Evolutionary conservation across 1,284 basidiomycete genomes (phyloP).

Genomic region (Leccinum cinnamomeum): DNA sequence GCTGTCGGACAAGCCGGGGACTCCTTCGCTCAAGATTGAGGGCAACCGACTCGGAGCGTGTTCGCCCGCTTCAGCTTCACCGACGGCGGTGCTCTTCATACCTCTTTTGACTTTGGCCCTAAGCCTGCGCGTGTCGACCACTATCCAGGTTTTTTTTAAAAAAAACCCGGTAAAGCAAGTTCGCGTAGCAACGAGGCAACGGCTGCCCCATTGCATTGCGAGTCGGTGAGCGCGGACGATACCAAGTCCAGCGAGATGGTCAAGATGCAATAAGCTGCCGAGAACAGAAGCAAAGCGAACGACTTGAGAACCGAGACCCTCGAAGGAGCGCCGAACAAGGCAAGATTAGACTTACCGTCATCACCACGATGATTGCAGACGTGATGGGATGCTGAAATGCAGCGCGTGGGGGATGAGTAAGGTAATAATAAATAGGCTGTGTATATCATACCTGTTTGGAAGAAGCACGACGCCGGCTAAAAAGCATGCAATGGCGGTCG

Average conservation of each 20-base stretch:
- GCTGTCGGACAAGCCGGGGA: neutral
- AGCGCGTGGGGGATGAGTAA: too few relatives aligned
- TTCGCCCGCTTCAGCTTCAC: neutral
- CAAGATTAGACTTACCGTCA: slow-evolving; percentile 47
- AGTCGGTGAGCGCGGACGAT: slow-evolving; percentile 34
- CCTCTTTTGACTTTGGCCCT: neutral
- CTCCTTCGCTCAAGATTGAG: slow-evolving; percentile 8
- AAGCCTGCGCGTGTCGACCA: slow-evolving; percentile 8
- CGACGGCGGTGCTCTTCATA: neutral
- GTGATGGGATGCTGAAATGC: slow-evolving; percentile 33
- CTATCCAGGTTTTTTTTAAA: slow-evolving; percentile 1
- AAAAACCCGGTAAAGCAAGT: slow-evolving; percentile 5
- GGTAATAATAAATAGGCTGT: too few relatives aligned
- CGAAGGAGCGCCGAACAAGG: neutral
- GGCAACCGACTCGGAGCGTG: neutral
- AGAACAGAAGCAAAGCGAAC: neutral
- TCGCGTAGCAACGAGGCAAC: slow-evolving; percentile 8
- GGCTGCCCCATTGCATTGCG: slow-evolving; percentile 25
- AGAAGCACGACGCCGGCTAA: too few relatives aligned
- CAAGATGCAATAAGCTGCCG: slow-evolving; percentile 35
- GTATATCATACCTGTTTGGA: too few relatives aligned
- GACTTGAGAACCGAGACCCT: neutral
- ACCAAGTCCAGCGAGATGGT: slow-evolving; percentile 42
- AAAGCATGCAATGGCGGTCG: neutral
- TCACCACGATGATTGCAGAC: slow-evolving; percentile 65